Conservation (phyloP, 768 basidiomycete species). For the Pleurotus tuoliensis region DNA sequence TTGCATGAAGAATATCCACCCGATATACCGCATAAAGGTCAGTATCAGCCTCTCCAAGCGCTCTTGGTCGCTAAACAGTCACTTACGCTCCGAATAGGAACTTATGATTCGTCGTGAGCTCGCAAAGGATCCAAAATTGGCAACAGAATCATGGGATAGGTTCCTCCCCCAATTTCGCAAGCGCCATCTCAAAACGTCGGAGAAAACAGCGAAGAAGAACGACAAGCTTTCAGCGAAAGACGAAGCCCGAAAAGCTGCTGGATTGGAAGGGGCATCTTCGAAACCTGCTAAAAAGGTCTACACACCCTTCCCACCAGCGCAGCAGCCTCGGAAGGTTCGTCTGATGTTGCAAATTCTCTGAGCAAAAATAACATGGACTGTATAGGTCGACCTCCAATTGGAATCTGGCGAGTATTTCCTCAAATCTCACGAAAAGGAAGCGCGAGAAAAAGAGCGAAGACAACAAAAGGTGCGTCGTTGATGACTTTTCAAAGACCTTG, state of each 20-base stretch:
- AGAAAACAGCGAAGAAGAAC: slow-evolving; percentile 91
- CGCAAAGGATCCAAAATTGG: slow-evolving; percentile 96
- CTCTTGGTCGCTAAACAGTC: slow-evolving; percentile 6
- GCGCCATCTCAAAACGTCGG: slow-evolving; percentile 86
- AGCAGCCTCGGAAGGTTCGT: slow-evolving; percentile 83
- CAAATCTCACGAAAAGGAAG: slow-evolving; percentile 83
- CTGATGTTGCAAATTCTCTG: not conserved
- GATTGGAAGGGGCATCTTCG: slow-evolving; percentile 45
- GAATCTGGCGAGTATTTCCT: slow-evolving; percentile 99
- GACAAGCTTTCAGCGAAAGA: slow-evolving; percentile 58
- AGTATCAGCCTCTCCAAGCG: not conserved
- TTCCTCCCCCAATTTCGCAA: slow-evolving; percentile 97
- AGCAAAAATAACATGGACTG: not conserved
- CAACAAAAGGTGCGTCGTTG: slow-evolving; percentile 62
- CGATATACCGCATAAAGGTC: slow-evolving; percentile 98
- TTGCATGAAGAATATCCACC: slow-evolving; percentile 99
- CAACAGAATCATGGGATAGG: slow-evolving; percentile 92
- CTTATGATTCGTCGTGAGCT: slow-evolving; percentile 98
- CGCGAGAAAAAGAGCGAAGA: slow-evolving; percentile 62
- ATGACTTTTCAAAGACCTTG: not conserved
- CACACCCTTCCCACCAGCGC: slow-evolving; percentile 98
- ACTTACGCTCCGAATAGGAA: slow-evolving; percentile 50
- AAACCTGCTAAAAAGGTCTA: slow-evolving; percentile 82
- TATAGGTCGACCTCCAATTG: slow-evolving; percentile 84
- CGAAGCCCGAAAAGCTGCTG: slow-evolving; percentile 65